Base-by-base conservation (phyloP, 805 yeast genomes). In the Barnettozyma wickerhamii region DNA sequence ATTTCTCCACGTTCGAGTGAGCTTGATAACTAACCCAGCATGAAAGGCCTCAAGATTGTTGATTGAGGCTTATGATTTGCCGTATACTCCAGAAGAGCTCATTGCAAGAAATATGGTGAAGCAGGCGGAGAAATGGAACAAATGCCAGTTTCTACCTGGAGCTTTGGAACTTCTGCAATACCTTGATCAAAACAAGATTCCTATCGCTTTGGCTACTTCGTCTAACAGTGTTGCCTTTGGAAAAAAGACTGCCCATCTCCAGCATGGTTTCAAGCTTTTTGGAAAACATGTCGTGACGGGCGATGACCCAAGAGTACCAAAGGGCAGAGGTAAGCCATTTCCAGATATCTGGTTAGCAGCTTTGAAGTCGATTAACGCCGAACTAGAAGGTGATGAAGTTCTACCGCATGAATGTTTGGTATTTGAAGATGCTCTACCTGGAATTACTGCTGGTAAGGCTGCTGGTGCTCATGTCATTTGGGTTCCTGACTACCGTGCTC, bases 361-460 rank as follows among this genome's bases (percentile, higher is more conserved):
- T 33, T 71, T 93, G 45, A 75, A 69, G 15, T 72, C 81, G 12
- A 52, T 93, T 40, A 93, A 93, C 59, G 75, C 75, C 33, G 71
- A 80, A 37, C 52, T 57, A 3, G 59, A 58, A 2, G 53, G 62
- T 3, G 58, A 65, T 19, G 68, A 64, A 27, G 83, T 91, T 45
- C 55, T 60, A 40, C 84, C 90, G 4, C 79, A 77, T 24, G 96
- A 93, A 53, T 85, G 95, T 52, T 60, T 93, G 24, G 84, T 93
- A 2, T 93, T 93, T 62, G 99, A 93, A 67, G 99, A 93, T 63
- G 98, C 96, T 3, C 69, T 89, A 33, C 90, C 96, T 1, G 99
- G 99, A 3, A 91, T 91, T 18, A 56, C 68, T 14, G 82, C 96
- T 4, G 99, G 95, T 12, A 74, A 73, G 41, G 80, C 84, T 14